Base-by-base conservation (phyloP, 495 filamentous ascomycete species). In the Penicilliopsis zonata region DNA sequence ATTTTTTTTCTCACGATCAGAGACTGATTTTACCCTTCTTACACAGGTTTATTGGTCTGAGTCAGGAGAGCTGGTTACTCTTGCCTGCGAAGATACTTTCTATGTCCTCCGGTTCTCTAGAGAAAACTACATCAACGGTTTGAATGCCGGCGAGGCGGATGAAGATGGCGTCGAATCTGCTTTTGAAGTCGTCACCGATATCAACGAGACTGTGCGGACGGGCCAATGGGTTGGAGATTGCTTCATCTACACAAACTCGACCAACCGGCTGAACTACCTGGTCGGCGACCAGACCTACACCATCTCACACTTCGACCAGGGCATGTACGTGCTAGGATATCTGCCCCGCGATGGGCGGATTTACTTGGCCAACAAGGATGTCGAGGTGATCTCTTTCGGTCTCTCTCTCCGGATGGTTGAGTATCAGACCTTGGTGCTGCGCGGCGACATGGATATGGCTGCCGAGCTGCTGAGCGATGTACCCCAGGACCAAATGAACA, bases 221-320 rank as follows among this genome's bases (percentile, higher is more conserved):
- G 90, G 86, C 28, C 78, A 90, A 61, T 99, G 90, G 90, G 79
- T 99, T 35, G 90, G 90, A 15, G 90, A 99, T 56, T 94, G 87
- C 61, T 90, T 99, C 66, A 87, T 96, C 50, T 99, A 96, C 67
- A 95, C 90, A 17, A 96, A 86, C 65, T 78, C 74, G 44, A 94
- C 87, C 16, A 95, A 96, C 70, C 82, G 90, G 33, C 63, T 99
- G 38, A 99, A 96, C 68, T 95, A 96, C 57, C 75, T 99, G 13
- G 90, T 99, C 20, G 92, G 90, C 31, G 90, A 96, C 57, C 86
- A 95, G 59, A 92, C 86, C 18, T 94, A 96, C 69, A 94, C 90
- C n/a, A 81, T 99, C 47, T 85, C 86, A 23, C 88, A 96, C 59
- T 95, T 94, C 46, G 90, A 99, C 57, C 73, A 85, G 47, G 76